phyloP scores from a whole-genome alignment of 2,329 filamentous ascomycete genomes.

The Aspergillus thermomutatus region DNA sequence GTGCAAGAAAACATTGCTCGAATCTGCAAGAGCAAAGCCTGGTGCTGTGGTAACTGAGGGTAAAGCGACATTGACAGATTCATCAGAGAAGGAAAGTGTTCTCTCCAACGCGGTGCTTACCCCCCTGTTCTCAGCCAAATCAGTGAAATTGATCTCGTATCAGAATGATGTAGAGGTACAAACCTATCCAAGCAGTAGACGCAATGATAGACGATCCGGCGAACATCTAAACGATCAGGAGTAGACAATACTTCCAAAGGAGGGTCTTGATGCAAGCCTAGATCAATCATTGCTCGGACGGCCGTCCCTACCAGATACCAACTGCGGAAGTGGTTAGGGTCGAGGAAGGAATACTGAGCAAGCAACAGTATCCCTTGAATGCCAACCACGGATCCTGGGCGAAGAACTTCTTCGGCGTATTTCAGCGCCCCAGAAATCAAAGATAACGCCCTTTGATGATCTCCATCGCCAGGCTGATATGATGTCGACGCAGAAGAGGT shows the following conservation, averaged over 20 bases:
- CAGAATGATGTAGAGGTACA: constrained; percentile 16
- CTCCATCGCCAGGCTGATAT: constrained; percentile 60
- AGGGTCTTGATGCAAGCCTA: constrained; percentile 91
- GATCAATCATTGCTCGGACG: constrained; percentile 78
- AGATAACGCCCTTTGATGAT: constrained; percentile 58
- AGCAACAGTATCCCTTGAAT: constrained; percentile 85
- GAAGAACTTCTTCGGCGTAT: constrained; percentile 76
- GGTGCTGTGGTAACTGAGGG: constrained; percentile 53
- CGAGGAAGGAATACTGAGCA: constrained; percentile 84
- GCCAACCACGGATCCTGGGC: constrained; percentile 77
- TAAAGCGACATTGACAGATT: constrained; percentile 76
- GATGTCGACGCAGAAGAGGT: constrained; percentile 75
- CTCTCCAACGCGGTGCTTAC: constrained; percentile 85
- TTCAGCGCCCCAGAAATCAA: constrained; percentile 66
- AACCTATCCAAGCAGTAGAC: constrained; percentile 86
- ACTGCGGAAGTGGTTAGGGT: constrained; percentile 86
- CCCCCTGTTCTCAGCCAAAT: constrained; percentile 50
- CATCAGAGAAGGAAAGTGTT: constrained; percentile 91
- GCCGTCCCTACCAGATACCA: constrained; percentile 94
- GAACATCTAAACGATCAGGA: constrained; percentile 68
- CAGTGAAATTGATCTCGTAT: not conserved
- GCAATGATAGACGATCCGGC: constrained; percentile 83
- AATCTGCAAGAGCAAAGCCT: constrained; percentile 43
- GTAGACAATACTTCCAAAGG: constrained; percentile 66
- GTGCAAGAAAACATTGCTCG: constrained; percentile 49